Conservation (phyloP, 2,329 filamentous ascomycete species). For the Cordyceps tenuipes region DNA sequence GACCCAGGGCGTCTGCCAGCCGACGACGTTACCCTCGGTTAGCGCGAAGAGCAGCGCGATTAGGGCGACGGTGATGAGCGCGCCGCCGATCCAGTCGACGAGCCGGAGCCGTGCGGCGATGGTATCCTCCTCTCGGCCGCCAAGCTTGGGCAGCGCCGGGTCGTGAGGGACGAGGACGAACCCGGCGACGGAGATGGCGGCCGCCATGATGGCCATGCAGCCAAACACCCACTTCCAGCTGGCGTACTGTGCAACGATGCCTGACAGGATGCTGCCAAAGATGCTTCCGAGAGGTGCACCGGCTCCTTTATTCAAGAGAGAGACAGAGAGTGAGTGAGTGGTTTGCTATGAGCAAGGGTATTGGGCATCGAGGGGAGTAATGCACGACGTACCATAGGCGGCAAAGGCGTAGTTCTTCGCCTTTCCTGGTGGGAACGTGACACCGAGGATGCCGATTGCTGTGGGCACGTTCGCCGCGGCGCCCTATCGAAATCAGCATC, state of each 20-base stretch:
- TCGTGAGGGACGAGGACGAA: constrained; percentile 48
- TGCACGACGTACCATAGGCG: constrained; percentile 39
- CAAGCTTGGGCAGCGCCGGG: background rate
- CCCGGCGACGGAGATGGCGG: constrained; percentile 46
- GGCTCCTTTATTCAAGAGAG: constrained; percentile 30
- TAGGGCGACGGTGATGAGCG: constrained; percentile 53
- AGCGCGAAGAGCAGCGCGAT: constrained; percentile 57
- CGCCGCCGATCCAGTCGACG: constrained; percentile 60
- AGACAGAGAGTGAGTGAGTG: background rate
- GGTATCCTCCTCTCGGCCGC: background rate
- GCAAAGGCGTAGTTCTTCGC: constrained; percentile 65
- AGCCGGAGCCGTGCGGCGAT: constrained; percentile 30
- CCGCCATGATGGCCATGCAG: constrained; percentile 51
- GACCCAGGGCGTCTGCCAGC: constrained; percentile 58
- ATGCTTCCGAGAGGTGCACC: constrained; percentile 57
- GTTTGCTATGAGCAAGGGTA: background rate
- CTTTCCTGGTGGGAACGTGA: constrained; percentile 57
- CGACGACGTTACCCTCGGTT: constrained; percentile 61
- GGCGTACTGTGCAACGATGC: constrained; percentile 53
- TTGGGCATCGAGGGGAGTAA: background rate
- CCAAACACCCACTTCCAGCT: constrained; percentile 63
- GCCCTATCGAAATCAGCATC: constrained; percentile 29
- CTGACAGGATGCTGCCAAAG: constrained; percentile 56
- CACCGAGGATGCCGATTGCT: constrained; percentile 60
- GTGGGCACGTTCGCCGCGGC: constrained; percentile 63